A percentile compares a stretch with the other conserved stretches of the same genome.
Conservation (phyloP, 2,329 filamentous ascomycete species). For the Aspergillus sp. region DNA sequence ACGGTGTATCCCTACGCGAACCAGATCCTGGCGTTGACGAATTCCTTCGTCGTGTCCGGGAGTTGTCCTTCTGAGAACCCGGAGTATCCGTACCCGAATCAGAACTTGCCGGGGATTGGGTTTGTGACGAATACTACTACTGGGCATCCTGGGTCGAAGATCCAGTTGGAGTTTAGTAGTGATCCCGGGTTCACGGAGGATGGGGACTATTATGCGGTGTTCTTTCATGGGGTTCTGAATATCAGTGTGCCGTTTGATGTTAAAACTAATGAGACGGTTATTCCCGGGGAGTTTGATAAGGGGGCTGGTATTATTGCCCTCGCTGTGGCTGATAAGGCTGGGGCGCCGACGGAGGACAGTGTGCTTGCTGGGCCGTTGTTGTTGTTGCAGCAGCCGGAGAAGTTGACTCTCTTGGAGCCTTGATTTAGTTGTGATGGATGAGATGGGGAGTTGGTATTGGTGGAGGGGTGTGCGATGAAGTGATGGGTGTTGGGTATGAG, state of each 20-base stretch:
- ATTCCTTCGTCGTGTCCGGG: not conserved
- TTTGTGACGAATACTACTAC: not conserved
- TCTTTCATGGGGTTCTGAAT: not conserved
- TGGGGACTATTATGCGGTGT: not conserved
- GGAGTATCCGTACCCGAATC: not conserved
- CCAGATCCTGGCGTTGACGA: not conserved
- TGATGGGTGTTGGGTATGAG: too few species aligned
- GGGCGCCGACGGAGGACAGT: not conserved
- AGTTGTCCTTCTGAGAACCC: not conserved
- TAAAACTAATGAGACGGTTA: not conserved
- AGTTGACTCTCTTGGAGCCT: not conserved
- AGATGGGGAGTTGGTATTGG: not conserved
- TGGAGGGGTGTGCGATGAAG: too few species aligned
- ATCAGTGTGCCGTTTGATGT: not conserved
- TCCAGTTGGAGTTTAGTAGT: not conserved
- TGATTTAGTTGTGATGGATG: not conserved
- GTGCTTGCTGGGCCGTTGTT: not conserved
- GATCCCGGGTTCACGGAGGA: not conserved
- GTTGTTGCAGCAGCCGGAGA: not conserved
- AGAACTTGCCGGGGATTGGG: not conserved
- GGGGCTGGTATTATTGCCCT: not conserved
- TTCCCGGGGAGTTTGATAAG: not conserved
- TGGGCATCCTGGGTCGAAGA: not conserved
- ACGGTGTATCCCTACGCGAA: not conserved
- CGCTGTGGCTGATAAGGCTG: not conserved